Base-by-base conservation (phyloP, 495 filamentous ascomycete species). In the Penicillium cinerascens region DNA sequence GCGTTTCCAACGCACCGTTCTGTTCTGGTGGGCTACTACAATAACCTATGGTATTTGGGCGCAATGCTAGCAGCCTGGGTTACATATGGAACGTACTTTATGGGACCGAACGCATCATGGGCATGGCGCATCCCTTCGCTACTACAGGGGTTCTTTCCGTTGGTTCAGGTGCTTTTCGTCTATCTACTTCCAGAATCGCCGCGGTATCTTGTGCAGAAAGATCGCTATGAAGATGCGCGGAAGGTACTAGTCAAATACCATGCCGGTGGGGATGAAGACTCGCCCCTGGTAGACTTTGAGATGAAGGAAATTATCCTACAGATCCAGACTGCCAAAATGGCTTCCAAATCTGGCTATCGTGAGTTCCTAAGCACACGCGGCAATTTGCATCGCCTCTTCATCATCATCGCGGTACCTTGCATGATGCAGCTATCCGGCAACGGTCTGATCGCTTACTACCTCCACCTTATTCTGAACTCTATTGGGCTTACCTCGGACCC, bases 361-460 rank as follows among this genome's bases (percentile, higher is more conserved):
- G 80, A 79, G 54, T 73, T 87, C 16, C 78, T 83, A 66, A 74
- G 78, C 54, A 79, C 76, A 2, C 77, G 78, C 21, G 79, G 78
- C 16, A 76, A 76, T 21, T 67, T 78, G 45, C 82, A 85, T 33
- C 74, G 84, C 5, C 70, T 86, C 4, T 72, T 82, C 68, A 67
- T 85, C 63, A 81, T 83, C 43, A 61, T 82, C 25, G 67, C 73
- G 22, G 79, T 87, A 62, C 69, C 76, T 18, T 82, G 85, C 46
- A 78, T 84, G 54, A 74, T 78, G 38, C 70, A 72, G 52, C 63
- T 55, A 47, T 67, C 54, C 25, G 73, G 76, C 3, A 79, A 75
- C 55, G 70, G 68, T 22, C 49, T 72, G 21, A 61, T 71, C 16
- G 59, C 65, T 0, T 76, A 74, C 57, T 78, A 78, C 47, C 61